Evolutionary conservation across 2,329 filamentous ascomycete genomes (phyloP).

Genomic region (Rutstroemia sp.): DNA sequence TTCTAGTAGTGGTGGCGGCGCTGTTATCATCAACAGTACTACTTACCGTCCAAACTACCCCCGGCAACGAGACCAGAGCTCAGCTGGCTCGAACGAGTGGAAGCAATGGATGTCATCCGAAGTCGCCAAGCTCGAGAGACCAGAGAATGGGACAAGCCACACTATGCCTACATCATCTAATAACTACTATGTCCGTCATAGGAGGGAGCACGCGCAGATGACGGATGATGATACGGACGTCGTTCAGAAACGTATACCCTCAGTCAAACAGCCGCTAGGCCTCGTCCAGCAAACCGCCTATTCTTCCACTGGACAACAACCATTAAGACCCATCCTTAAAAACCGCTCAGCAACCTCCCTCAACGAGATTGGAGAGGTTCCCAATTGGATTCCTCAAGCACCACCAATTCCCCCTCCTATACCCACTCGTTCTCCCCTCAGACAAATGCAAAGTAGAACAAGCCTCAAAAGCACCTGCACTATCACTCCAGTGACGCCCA

Average conservation of each 20-base stretch:
- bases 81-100: constrained; percentile 45
- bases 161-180: constrained; percentile 25
- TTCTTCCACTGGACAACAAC: neutral
- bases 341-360: constrained; percentile 21
- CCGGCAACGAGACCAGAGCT: constrained; percentile 33
- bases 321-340: constrained; percentile 25
- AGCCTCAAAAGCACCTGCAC: constrained; percentile 15
- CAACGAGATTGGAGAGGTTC: constrained; percentile 11
- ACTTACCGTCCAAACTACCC: constrained; percentile 27
- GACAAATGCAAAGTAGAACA: constrained; percentile 17
- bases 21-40: constrained; percentile 30
- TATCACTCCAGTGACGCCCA: constrained; percentile 10
- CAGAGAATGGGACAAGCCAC: constrained; percentile 15
- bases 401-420: constrained; percentile 18
- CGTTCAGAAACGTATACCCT: constrained; percentile 6
- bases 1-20: constrained; percentile 26
- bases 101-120: constrained; percentile 48
- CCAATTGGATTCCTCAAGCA: neutral
- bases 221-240: constrained; percentile 31
- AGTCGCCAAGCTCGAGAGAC: constrained; percentile 39
- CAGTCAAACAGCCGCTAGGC: constrained; percentile 21
- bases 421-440: constrained; percentile 16
- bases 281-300: constrained; percentile 15
- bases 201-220: constrained; percentile 45
- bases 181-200: constrained; percentile 32